Base-by-base conservation (phyloP, 192 early-diverging fungal species). In the Coemansia pectinata region DNA sequence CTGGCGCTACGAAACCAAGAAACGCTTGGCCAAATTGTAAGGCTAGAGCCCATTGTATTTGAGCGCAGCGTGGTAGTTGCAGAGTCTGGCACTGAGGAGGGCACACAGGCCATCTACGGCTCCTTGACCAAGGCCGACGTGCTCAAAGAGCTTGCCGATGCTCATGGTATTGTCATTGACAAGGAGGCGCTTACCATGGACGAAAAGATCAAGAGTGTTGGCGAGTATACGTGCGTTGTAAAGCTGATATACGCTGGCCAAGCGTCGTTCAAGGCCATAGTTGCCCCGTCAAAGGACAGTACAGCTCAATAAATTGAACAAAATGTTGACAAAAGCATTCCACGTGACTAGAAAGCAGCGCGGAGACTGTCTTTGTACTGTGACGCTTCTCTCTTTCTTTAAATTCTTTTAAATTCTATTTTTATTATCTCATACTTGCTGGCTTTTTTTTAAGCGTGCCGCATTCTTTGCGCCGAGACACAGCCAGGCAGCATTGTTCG, bases 211-310 rank as follows among this genome's bases (percentile, higher is more conserved):
- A 83, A 83, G 74, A 71, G 53, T 62, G 65, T 69, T 1, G 80
- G 80, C 53, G 72, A 83, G 58, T 83, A 77, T 62, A 71, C 48
- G 2, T 83, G 80, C 50, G 69, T 65, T 23, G 72, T 74, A 17
- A 83, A 83, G 63, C 80, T 83, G 52, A 69, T 74, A 21, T 83
- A 83, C 50, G 80, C 80, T 4, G 80, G 80, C 5, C 71, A 77
- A 41, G 71, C 75, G 25, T 72, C 80, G 12, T 67, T 83, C 62
- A 69, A 62, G 52, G 61, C 66, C 21, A 42, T 33, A 39, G 80
- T 83, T 1, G 69, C 77, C 4, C 68, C 74, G 19, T 8, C 69
- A 17, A 62, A 62, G 19, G 25, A 50, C 11, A 34, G 58, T 6
- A 36, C 53, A 25, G n/a, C 52, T 5, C 29, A 66, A 15, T 29